Evolutionary conservation across 108 stramenopile genomes (phyloP).

Genomic region (Schizochytrium sp.): DNA sequence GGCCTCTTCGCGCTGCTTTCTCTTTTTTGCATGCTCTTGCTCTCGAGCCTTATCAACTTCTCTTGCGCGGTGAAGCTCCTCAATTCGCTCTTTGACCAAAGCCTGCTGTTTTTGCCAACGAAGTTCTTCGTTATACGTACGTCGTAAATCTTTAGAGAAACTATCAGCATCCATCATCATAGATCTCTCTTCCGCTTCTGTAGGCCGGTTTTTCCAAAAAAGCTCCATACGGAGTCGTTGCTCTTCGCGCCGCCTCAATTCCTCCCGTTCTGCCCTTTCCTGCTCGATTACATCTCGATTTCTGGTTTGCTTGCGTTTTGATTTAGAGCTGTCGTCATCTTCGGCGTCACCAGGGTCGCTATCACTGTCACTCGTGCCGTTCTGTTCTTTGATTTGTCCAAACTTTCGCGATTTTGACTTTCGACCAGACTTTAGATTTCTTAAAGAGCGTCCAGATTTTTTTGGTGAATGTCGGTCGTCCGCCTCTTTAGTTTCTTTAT

Average conservation of each 20-base stretch:
- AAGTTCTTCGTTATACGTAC: slow-evolving; percentile 7
- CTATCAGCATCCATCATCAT: slow-evolving; percentile 51
- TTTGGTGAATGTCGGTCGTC: no score
- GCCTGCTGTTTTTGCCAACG: slow-evolving; percentile 16
- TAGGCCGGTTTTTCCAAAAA: slow-evolving; percentile 9
- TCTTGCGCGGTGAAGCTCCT: slow-evolving; percentile 22
- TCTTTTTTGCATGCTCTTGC: not conserved
- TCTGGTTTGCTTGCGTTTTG: not conserved
- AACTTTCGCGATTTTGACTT: not conserved
- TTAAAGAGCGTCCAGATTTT: no score
- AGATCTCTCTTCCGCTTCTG: slow-evolving; percentile 45
- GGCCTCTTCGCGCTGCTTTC: not conserved
- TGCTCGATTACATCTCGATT: not conserved
- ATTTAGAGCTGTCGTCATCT: not conserved
- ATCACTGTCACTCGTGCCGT: not conserved
- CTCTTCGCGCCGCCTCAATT: not conserved
- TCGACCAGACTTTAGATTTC: no score
- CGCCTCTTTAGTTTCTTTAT: not conserved
- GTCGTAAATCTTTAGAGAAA: slow-evolving; percentile 28
- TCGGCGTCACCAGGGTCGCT: not conserved
- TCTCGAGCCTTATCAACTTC: not conserved
- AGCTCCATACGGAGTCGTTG: slow-evolving; percentile 26
- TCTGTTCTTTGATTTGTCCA: not conserved
- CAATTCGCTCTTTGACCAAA: slow-evolving; percentile 22
- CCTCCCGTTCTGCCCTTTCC: not conserved